Conservation (phyloP, 23 red algal species). For the Chondrus crispus region DNA sequence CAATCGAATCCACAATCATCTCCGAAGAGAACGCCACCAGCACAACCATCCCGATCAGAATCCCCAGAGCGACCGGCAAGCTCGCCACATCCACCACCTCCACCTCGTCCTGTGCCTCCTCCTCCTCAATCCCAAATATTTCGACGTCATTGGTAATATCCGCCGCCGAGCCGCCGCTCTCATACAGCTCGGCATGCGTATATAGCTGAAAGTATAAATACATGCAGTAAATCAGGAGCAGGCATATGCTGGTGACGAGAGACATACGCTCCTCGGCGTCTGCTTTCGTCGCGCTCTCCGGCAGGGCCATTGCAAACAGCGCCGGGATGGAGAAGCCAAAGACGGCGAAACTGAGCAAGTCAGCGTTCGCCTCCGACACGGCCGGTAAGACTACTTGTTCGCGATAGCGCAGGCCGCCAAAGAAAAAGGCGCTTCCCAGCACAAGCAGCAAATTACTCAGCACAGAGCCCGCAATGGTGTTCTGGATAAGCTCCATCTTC, state of each 20-base stretch:
- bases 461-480: constrained; percentile 92
- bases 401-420: constrained; percentile 75
- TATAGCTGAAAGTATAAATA: constrained; percentile 83
- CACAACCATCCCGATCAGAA: constrained; percentile 60
- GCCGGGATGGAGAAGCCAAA: constrained; percentile 88
- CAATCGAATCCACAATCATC: constrained; percentile 73
- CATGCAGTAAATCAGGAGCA: constrained; percentile 78
- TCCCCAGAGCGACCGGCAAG: constrained; percentile 44
- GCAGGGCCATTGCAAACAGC: constrained; percentile 60
- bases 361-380: constrained; percentile 74
- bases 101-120: constrained; percentile 1
- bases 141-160: neutral
- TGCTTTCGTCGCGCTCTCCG: neutral
- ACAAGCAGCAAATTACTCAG: constrained; percentile 92
- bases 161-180: neutral
- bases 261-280: constrained; percentile 48
- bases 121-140: neutral
- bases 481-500: constrained; percentile 74
- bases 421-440: constrained; percentile 81
- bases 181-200: constrained; percentile 87
- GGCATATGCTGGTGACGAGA: constrained; percentile 52
- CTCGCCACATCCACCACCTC: constrained; percentile 34
- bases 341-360: constrained; percentile 74
- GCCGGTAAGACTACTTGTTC: constrained; percentile 70
- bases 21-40: constrained; percentile 75